phyloP scores from a whole-genome alignment of 805 yeast genomes.

The Starmerella geochares region DNA sequence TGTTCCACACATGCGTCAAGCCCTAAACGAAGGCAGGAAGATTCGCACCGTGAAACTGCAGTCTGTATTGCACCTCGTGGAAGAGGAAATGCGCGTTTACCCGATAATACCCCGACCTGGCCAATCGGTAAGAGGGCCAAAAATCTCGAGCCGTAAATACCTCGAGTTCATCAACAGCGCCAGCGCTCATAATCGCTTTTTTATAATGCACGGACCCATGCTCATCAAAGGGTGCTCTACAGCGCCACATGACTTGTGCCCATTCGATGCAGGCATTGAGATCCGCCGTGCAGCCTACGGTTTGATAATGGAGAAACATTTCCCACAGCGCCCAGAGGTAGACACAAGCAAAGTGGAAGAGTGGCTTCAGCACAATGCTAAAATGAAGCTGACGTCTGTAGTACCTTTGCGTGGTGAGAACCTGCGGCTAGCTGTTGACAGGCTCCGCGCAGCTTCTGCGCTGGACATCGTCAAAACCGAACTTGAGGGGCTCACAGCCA shows the following conservation, averaged over 20 bases:
- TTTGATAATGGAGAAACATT: neutral
- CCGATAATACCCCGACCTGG: constrained; percentile 1
- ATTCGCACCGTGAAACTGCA: neutral
- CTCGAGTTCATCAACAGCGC: constrained; percentile 8
- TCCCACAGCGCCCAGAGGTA: neutral
- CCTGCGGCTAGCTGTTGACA: neutral
- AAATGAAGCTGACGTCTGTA: neutral
- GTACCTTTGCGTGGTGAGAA: neutral
- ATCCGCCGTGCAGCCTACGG: constrained; percentile 6
- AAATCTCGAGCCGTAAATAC: neutral
- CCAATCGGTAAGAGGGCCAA: neutral
- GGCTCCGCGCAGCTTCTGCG: no score
- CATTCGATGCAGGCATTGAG: neutral
- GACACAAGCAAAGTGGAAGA: neutral
- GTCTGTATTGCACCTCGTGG: no score
- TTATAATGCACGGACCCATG: neutral
- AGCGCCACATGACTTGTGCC: neutral
- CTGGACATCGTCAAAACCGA: no score
- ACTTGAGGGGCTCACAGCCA: no score
- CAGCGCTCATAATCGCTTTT: constrained; percentile 1
- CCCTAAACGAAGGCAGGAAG: neutral
- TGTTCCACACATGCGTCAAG: neutral
- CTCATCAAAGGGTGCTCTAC: neutral
- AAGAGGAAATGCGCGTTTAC: no score
- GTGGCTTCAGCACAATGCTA: neutral